Evolutionary conservation across 2,329 filamentous ascomycete genomes (phyloP), one percentile per base, ranked within the genome.

Genomic region (Colletotrichum orbiculare): DNA sequence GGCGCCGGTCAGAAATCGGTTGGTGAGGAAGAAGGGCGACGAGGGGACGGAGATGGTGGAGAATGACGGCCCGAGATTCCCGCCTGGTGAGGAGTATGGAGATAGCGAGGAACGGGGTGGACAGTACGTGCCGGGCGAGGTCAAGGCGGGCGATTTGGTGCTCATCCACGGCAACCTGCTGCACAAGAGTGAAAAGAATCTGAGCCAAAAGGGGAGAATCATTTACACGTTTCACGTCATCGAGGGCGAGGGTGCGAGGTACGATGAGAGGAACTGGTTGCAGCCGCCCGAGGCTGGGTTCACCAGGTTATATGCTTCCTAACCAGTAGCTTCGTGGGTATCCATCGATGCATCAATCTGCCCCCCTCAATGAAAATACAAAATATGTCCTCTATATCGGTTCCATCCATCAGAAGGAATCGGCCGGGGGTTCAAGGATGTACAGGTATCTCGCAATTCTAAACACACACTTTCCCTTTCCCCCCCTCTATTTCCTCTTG

Each of bases 221-320:
- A 97, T 97, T 58, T 99, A 98, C 78, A 98, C 96, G 0, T 99
- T 98, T 76, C 96, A 99, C 81, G 87, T 97, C 63, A 98, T 98
- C 73, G 96, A 98, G 79, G 92, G 91, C 0, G 86, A 91, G 17
- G 85, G 78, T 0, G 82, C 89, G 47, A 82, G 81, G 59, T 99
- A 98, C 77, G 96, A 98, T 78, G 85, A 86, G 78, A 85, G 85
- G 78, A 99, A 99, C 78, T 98, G 96, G 96, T 78, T 99, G 76
- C 95, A 97, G 81, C 93, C 94, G 63, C 91, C 93, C 0, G 81
- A 83, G 45, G 86, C 87, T 46, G 94, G 93, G 0, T 97, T 99
- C 74, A 94, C 91, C 7, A 90, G 79, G 74, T 73, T 94, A 67
- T 88, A 81, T 52, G 68, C 70, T 4, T 82, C 74, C 48, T 64